Conservation (phyloP, 2,329 filamentous ascomycete species). For the Aspergillus sp. region DNA sequence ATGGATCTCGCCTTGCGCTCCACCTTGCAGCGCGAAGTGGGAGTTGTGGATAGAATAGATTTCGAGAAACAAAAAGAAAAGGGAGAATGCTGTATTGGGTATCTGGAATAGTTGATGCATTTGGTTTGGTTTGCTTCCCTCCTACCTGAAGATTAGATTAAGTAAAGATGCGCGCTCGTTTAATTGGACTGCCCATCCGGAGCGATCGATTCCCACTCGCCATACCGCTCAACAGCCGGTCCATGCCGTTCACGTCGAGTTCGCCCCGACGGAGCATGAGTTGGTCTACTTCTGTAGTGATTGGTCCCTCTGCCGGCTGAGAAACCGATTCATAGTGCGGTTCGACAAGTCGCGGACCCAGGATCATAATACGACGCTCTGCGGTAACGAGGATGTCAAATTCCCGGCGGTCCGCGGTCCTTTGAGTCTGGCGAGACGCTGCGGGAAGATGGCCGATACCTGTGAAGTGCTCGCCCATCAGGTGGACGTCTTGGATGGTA, state of each 20-base stretch:
- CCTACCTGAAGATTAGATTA: constrained; percentile 9
- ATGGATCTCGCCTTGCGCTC: constrained; percentile 48
- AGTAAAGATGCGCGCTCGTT: constrained; percentile 30
- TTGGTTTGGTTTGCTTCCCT: neutral
- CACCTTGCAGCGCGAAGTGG: constrained; percentile 45
- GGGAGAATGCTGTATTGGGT: constrained; percentile 1
- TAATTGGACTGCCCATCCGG: constrained; percentile 30
- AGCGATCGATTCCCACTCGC: constrained; percentile 22
- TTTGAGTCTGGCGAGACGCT: constrained; percentile 16
- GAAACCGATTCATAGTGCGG: constrained; percentile 12
- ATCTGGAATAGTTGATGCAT: neutral
- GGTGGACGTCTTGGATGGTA: constrained; percentile 30
- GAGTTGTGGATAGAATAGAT: neutral
- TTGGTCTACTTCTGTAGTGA: constrained; percentile 31
- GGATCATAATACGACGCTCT: constrained; percentile 35
- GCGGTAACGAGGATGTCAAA: constrained; percentile 37
- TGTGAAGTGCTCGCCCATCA: constrained; percentile 37
- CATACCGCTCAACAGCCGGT: constrained; percentile 40
- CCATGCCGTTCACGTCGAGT: constrained; percentile 44
- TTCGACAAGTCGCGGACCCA: constrained; percentile 25
- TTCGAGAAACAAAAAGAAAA: constrained; percentile 1
- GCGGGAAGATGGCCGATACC: constrained; percentile 32
- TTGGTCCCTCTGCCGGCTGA: constrained; percentile 9
- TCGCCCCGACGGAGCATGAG: constrained; percentile 36
- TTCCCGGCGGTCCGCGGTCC: constrained; percentile 11